Evolutionary conservation across 1,139 yeast species (phyloP), one percentile per base, ranked within the genome.

Genomic region (Arxiozyma heterogenica): DNA sequence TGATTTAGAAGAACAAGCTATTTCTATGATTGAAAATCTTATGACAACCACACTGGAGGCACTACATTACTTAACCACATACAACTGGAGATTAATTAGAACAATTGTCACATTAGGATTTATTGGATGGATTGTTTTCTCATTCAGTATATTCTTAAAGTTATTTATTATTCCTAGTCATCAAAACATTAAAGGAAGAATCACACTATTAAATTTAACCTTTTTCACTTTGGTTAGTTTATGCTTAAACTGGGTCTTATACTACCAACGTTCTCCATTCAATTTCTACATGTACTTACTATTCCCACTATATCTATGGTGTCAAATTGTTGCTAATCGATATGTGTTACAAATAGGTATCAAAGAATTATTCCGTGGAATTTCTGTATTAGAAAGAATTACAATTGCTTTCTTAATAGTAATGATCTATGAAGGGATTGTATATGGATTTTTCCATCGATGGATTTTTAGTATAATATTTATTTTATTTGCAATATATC

Each of bases 291-390:
- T 87, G 76, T 94, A 93, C 64, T 78, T 91, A 6, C 69, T 81
- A 4, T 94, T 93, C 77, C 98, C 98, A 21, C 66, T 88, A 11
- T 83, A 80, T 66, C 89, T 94, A 70, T 93, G 98, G 98, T 82
- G 83, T 65, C 80, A 82, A 55, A 85, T 90, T 17, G 62, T 81
- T 49, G 62, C 73, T 7, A 72, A 74, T 51, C 72, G 66, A 45
- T 54, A 58, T 1, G 71, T 76, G 44, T 67, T 85, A 47, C 54
- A 64, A 3, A 63, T 63, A 1, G 94, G 94, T 1, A 60, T 79
- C n/a, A 65, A 66, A 12, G 73, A 72, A 22, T 78, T 86, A 54
- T 81, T 85, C 59, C 69, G 74, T 58, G 86, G 84, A 1, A 76
- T 83, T 27, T 66, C 79, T 2, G 34, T 51, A 1, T 21, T 68